Evolutionary conservation across 2,329 filamentous ascomycete species (phyloP).

Genomic region (Fusarium xyrophilum): DNA sequence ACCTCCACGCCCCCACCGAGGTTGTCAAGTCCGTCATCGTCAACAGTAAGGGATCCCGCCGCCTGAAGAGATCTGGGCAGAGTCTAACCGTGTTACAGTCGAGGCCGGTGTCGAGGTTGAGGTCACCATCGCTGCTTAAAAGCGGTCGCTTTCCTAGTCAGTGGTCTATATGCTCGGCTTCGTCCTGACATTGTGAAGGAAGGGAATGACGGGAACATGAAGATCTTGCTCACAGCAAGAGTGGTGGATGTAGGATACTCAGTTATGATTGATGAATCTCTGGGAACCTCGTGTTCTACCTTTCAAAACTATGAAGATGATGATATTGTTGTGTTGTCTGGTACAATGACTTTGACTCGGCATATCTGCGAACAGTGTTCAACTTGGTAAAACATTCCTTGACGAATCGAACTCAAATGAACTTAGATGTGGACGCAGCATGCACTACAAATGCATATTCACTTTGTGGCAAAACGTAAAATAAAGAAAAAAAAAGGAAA

Average conservation of each 20-base stretch:
- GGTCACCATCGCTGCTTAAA: constrained; percentile 81
- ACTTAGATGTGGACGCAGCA: neutral
- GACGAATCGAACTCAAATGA: neutral
- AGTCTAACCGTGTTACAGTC: constrained; percentile 49
- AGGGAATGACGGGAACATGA: constrained; percentile 33
- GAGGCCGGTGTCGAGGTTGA: constrained; percentile 93
- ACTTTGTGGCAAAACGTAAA: too few species aligned
- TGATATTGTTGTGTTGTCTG: neutral
- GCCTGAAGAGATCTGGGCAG: neutral
- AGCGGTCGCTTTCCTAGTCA: constrained; percentile 11
- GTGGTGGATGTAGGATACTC: constrained; percentile 32
- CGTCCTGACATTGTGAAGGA: constrained; percentile 34
- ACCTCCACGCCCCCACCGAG: constrained; percentile 97
- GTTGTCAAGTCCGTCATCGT: constrained; percentile 96
- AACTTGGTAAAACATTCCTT: neutral
- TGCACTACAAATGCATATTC: neutral
- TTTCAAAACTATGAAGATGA: neutral
- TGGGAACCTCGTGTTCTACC: constrained; percentile 33
- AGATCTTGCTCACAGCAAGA: constrained; percentile 23
- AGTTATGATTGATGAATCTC: constrained; percentile 35
- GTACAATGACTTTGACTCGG: neutral
- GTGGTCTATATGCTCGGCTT: constrained; percentile 5
- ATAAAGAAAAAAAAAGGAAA: neutral
- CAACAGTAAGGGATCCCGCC: constrained; percentile 63
- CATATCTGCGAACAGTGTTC: neutral